Conservation (phyloP, 1,139 yeast species). For the Wickerhamomyces sp. region DNA sequence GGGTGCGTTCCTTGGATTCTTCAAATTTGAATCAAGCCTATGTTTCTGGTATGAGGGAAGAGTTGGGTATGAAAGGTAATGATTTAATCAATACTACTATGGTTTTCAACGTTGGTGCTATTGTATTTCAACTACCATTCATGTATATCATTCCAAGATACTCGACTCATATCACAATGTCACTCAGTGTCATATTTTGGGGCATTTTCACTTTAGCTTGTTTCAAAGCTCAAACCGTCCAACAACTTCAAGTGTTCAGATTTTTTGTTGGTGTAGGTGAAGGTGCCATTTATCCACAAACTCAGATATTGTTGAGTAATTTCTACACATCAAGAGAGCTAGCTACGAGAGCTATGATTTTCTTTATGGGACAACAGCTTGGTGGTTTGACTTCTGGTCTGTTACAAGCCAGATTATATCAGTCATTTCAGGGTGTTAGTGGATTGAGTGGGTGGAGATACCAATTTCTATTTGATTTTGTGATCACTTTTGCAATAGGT, state of each 20-base stretch:
- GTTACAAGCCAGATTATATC: conserved; percentile 49
- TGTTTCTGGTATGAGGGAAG: conserved; percentile 55
- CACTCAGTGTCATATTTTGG: conserved; percentile 60
- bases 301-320: conserved; percentile 58
- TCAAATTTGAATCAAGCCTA: conserved; percentile 56
- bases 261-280: conserved; percentile 63
- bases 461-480: conserved; percentile 70
- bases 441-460: conserved; percentile 73
- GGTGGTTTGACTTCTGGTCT: conserved; percentile 58
- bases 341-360: conserved; percentile 48
- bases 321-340: conserved; percentile 62
- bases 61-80: conserved; percentile 54
- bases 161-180: conserved; percentile 51
- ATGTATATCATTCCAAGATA: conserved; percentile 37
- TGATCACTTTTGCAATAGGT: conserved; percentile 52
- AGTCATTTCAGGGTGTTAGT: conserved; percentile 41
- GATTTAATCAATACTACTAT: conserved; percentile 58
- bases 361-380: conserved; percentile 50
- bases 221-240: conserved; percentile 40
- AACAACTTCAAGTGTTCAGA: conserved; percentile 22
- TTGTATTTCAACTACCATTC: conserved; percentile 50
- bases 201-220: conserved; percentile 56
- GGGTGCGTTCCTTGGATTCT: conserved; percentile 66
- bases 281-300: conserved; percentile 56
- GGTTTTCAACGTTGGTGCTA: conserved; percentile 50